phyloP scores from a whole-genome alignment of 768 basidiomycete species.

The Phallus indusiatus region DNA sequence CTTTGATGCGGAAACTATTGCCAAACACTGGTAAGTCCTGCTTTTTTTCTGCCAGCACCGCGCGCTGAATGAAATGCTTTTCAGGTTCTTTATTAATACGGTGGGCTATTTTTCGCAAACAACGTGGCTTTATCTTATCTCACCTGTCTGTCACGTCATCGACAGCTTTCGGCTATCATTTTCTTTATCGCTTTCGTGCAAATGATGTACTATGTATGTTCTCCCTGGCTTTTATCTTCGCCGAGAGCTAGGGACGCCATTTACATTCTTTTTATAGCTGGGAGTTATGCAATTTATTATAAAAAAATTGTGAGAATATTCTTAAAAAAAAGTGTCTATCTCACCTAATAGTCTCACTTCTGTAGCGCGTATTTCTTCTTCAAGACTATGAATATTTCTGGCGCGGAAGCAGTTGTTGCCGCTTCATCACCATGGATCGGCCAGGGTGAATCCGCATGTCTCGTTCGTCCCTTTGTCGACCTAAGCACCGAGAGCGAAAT shows the following conservation, averaged over 20 bases:
- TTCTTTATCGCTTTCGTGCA: conserved; percentile 93
- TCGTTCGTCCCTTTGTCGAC: conserved; percentile 78
- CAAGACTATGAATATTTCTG: conserved; percentile 85
- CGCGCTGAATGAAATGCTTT: conserved; percentile 3
- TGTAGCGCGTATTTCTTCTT: conserved; percentile 86
- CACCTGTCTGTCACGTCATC: not conserved
- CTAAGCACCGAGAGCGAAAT: conserved; percentile 77
- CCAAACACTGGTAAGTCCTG: conserved; percentile 67
- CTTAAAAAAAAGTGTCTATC: not conserved
- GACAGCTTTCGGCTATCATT: conserved; percentile 68
- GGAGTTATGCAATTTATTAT: conserved; percentile 95
- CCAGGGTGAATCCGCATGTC: conserved; percentile 80
- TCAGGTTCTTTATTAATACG: conserved; percentile 13
- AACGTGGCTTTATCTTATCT: conserved; percentile 9
- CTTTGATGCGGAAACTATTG: conserved; percentile 56
- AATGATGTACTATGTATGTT: conserved; percentile 67
- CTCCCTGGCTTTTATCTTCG: not conserved
- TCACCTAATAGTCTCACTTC: not conserved
- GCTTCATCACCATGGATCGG: conserved; percentile 92
- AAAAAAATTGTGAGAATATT: conserved; percentile 57
- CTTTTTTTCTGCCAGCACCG: conserved; percentile 1
- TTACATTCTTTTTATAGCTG: conserved; percentile 24
- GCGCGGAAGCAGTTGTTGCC: conserved; percentile 89
- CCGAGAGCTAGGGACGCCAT: not conserved
- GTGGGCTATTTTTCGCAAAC: conserved; percentile 2